Conservation (phyloP, 2,329 filamentous ascomycete genomes). For the Nothophaeocryptopus gaeumannii region DNA sequence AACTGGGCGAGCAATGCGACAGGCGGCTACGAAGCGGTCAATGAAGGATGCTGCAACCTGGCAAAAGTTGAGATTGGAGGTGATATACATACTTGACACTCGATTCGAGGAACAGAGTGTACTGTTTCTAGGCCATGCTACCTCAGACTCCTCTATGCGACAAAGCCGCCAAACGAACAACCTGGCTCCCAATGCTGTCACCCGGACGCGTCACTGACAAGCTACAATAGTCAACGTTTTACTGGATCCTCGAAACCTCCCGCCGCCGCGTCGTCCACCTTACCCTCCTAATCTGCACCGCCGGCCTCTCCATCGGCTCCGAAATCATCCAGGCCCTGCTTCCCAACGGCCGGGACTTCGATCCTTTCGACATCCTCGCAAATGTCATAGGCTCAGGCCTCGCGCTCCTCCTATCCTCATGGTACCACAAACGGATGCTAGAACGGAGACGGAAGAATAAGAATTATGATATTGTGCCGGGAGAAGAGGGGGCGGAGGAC, state of each 20-base stretch:
- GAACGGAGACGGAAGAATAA: conserved; percentile 76
- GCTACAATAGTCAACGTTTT: conserved; percentile 57
- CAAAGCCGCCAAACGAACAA: too few species aligned
- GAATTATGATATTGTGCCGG: conserved; percentile 68
- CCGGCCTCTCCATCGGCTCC: conserved; percentile 67
- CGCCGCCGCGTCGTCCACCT: conserved; percentile 81
- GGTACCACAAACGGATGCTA: conserved; percentile 95
- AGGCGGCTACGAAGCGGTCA: too few species aligned
- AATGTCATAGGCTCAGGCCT: conserved; percentile 77
- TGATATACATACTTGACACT: too few species aligned
- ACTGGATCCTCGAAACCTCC: conserved; percentile 93
- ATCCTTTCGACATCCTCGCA: conserved; percentile 81
- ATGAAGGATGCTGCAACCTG: too few species aligned
- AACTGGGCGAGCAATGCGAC: too few species aligned
- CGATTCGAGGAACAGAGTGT: too few species aligned
- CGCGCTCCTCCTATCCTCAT: conserved; percentile 71
- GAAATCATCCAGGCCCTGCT: conserved; percentile 74
- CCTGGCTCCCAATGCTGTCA: too few species aligned
- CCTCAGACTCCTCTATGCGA: too few species aligned
- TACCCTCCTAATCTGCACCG: conserved; percentile 76
- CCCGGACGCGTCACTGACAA: not conserved
- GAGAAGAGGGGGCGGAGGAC: conserved; percentile 51
- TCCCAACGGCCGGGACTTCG: conserved; percentile 60
- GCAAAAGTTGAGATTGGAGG: too few species aligned
- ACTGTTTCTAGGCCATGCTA: too few species aligned